Evolutionary conservation across 495 filamentous ascomycete species (phyloP), one percentile per base, ranked within the genome.

Genomic region (Aspergillus mulundensis): DNA sequence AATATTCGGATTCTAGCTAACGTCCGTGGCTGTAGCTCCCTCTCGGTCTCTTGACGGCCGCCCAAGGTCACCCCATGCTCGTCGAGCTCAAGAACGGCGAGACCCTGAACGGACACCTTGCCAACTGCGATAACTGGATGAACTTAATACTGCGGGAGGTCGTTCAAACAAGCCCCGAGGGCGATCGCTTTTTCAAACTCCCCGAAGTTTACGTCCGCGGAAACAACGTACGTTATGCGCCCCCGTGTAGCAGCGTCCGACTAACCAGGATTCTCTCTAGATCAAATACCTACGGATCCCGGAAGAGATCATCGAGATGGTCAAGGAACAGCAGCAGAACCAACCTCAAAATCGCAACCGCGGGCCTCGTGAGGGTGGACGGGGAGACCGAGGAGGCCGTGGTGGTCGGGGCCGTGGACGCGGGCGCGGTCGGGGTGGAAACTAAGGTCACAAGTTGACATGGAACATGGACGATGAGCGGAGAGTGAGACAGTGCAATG

Each of bases 41-140:
- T 57, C 81, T 97, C 59, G 95, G 92, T 53, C 87, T 98, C 32
- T 79, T 98, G 38, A 96, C 86, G 55, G 94, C 93, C 65, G 93
- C 94, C 52, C 90, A 96, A 78, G 95, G 95, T 82, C 90, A 95
- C 73, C 92, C 93, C 12, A 97, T 98, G 91, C 89, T 97, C 50
- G 94, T 98, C 41, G 94, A 98, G 80, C 89, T 98, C 59, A 98
- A 98, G 80, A 96, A 93, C 63, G 95, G 94, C 72, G 95, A 97
- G 70, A 97, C 93, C 0, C 79, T 97, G 46, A 98, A 97, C 74
- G 94, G 94, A 61, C 91, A 95, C 67, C 79, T 98, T 52, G 86
- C 96, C 69, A 91, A 84, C 68, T 97, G 91, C 81, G 94, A 98
- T 71, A 97, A 91, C 36, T 98, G 91, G 91, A 98, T 98, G 94